These are phyloP conservation scores for Monosporascus sp. DNA, from an alignment of 2,329 filamentous ascomycete genomes.

Conservation along the genomic window DNA sequence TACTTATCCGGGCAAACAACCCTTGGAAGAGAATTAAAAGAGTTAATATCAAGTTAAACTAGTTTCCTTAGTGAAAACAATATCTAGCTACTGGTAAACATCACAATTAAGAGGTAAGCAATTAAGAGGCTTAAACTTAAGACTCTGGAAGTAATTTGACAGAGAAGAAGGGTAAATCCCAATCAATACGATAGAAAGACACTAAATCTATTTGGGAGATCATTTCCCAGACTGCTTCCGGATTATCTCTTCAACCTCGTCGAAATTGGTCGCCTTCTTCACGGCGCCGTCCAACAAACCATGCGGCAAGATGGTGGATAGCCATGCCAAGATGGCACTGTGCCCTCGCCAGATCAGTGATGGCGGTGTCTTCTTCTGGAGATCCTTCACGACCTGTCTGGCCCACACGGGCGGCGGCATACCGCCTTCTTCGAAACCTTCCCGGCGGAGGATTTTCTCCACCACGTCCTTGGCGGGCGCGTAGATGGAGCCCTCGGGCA, in stretches of 20 bases:
- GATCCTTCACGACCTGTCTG: constrained; percentile 6
- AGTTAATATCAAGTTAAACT: no score
- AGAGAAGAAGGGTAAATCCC: no score
- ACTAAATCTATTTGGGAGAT: not conserved
- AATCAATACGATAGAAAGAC: no score
- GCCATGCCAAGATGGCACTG: constrained; percentile 3
- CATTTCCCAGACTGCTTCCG: constrained; percentile 1
- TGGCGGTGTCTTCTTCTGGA: constrained; percentile 5
- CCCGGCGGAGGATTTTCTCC: constrained; percentile 1
- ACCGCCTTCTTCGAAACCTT: constrained; percentile 5
- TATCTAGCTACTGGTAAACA: no score
- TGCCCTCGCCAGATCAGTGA: constrained; percentile 6
- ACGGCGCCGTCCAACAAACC: constrained; percentile 8
- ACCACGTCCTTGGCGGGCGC: constrained; percentile 6
- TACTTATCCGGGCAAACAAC: no score
- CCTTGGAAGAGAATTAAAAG: no score
- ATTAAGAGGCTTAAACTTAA: no score
- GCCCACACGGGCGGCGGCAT: constrained; percentile 12
- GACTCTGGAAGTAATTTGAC: no score
- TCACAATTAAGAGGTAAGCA: no score
- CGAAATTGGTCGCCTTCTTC: constrained; percentile 10
- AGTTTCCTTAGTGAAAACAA: no score
- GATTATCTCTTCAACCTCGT: constrained; percentile 8
- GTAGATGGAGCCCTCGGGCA: constrained; percentile 12
- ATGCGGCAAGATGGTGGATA: constrained; percentile 7